Evolutionary conservation across 164 flowering plant genomes (phyloP), one percentile per base, ranked within the genome.

Genomic region (Dillenia turbinata): DNA sequence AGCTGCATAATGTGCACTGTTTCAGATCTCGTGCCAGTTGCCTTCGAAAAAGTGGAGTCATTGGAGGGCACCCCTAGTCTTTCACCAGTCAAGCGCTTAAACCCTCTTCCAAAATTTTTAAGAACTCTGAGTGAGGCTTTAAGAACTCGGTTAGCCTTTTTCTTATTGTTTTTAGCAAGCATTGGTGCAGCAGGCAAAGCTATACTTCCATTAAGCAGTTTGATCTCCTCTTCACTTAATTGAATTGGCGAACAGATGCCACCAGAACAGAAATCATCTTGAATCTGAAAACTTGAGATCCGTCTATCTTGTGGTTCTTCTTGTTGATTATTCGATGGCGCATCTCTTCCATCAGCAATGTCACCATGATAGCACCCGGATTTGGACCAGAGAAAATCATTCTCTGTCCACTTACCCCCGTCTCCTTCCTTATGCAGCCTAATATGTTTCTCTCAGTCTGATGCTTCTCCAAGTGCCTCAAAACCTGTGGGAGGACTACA

Each of bases 1-100:
- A 5, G 50, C 66, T 77, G 64, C 62, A 87, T 65, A 62, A 83
- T 71, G 9, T 74, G 83, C 64, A 69, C 81, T 1, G 74, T 69
- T 9, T 83, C 81, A 16, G 72, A 49, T 16, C 56, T 56, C 19
- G 61, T 52, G 44, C 54, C 50, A 33, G 22, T 52, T 9, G 9
- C 48, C 19, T 64, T 45, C 3, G n/a, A 49, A 43, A 43, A 59
- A 22, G 48, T 15, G 16, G 15, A n/a, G 19, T 69, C 53, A 54
- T 24, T 24, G 26, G 26, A 68, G 64, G 57, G 65, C 66, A n/a
- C 52, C 44, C 9, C 49, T 44, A 24, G 26, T 50, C 54, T 53
- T 12, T 69, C 78, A 9, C 54, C 67, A 56, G 58, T 69, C 66
- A 75, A 58, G 48, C 66, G 43, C 15, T 55, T 74, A 24, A 70